phyloP scores from a whole-genome alignment of 345 rosid species.

The Eucalyptus tenuipes region DNA sequence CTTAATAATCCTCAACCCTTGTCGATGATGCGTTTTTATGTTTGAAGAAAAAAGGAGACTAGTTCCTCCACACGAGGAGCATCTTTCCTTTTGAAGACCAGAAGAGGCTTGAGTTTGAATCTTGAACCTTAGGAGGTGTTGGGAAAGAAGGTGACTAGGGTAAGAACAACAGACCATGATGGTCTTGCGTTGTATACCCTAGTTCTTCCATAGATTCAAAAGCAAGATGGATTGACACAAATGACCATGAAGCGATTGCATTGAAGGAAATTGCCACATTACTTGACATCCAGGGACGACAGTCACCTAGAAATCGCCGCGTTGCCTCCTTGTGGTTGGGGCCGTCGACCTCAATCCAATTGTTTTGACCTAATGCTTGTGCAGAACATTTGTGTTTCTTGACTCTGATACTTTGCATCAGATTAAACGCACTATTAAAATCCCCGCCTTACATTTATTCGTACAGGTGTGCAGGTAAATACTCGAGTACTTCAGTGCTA shows the following conservation, averaged over 20 bases:
- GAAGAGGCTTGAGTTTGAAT: not conserved
- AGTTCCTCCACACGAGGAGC: not conserved
- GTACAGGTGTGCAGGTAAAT: not conserved
- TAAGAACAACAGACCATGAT: not conserved
- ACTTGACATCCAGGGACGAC: not conserved
- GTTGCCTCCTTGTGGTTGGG: not conserved
- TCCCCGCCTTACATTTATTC: not conserved
- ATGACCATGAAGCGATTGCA: not conserved
- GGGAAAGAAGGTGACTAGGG: not conserved
- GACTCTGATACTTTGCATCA: not conserved
- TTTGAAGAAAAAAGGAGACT: not conserved
- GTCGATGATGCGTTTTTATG: not conserved
- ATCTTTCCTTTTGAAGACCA: not conserved
- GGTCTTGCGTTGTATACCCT: not conserved
- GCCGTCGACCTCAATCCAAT: not conserved
- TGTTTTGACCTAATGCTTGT: not conserved
- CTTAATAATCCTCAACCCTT: not conserved
- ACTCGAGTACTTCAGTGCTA: not conserved
- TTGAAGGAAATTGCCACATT: not conserved
- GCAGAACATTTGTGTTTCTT: not conserved
- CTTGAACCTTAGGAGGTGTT: not conserved
- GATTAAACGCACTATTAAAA: not conserved
- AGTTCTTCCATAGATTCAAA: not conserved
- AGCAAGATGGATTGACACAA: not conserved
- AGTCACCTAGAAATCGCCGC: not conserved